A percentile compares a stretch with the other conserved stretches of the same genome.
phyloP scores from a whole-genome alignment of 768 basidiomycete species.

The Cystofilobasidium ferigula region DNA sequence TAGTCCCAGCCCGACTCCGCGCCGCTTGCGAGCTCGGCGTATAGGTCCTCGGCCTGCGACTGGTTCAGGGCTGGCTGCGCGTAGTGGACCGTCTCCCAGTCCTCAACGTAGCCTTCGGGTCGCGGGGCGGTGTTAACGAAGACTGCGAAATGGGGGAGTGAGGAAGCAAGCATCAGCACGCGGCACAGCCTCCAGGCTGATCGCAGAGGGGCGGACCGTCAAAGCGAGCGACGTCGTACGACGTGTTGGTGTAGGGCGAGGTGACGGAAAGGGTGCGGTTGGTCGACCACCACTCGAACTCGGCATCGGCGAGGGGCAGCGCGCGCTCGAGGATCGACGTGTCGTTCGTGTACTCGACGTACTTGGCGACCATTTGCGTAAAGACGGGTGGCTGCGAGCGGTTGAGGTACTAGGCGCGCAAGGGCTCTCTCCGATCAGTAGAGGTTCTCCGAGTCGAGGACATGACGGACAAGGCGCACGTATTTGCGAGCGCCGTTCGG shows the following conservation, averaged over 20 bases:
- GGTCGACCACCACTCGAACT: constrained; percentile 69
- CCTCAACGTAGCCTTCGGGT: constrained; percentile 58
- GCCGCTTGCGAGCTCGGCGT: constrained; percentile 74
- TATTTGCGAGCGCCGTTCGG: constrained; percentile 71
- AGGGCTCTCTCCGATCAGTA: not conserved
- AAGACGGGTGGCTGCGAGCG: constrained; percentile 90
- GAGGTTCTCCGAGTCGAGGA: not conserved
- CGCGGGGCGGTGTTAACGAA: constrained; percentile 68
- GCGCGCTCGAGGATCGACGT: constrained; percentile 63
- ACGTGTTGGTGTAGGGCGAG: constrained; percentile 57
- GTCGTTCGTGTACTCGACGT: constrained; percentile 62
- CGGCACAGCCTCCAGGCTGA: not conserved
- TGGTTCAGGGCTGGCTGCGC: constrained; percentile 49
- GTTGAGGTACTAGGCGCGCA: constrained; percentile 43
- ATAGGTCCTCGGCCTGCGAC: constrained; percentile 53
- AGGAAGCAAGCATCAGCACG: not conserved
- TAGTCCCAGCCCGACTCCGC: constrained; percentile 64
- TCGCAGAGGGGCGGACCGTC: constrained; percentile 31
- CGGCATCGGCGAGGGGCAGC: constrained; percentile 75
- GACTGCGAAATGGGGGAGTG: no score
- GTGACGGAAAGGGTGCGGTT: constrained; percentile 60
- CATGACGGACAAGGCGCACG: constrained; percentile 7
- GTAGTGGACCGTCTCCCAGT: constrained; percentile 66
- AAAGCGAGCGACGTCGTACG: constrained; percentile 57
- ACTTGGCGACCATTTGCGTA: constrained; percentile 85